Base-by-base conservation (phyloP, 2,329 filamentous ascomycete genomes). In the Aulographum hederae region DNA sequence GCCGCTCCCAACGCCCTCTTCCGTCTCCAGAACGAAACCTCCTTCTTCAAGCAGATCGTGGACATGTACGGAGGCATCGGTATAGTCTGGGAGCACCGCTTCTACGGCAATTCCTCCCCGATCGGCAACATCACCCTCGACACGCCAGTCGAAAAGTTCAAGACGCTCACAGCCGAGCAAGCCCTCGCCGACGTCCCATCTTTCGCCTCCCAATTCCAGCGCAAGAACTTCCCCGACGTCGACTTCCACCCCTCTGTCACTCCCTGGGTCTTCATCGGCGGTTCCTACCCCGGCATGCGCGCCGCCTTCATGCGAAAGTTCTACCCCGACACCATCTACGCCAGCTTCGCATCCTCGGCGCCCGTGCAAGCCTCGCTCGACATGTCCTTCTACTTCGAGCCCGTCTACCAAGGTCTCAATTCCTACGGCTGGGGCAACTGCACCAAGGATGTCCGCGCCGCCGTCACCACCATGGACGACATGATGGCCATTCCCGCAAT, bases 311-410 rank as follows among this genome's bases (percentile, higher is more conserved):
- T 56, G 43, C 48, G 52, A 4, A 40, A 52, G 23, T 43, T 44
- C 35, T 54, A 54, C 32, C 52, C 52, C 1, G 43, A 52, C 4
- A 54, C 50, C 6, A 53, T 56, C 15, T 49, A 44, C 34, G 52
- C 51, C 3, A 37, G 42, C 2, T 56, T 42, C 28, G 50, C 51
- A 8, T 50, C 51, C 3, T 53, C 51, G 3, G 51, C 52, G 1
- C 51, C 51, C 0, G 55, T 63, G 0, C 46, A 69, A 39, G 61
- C 61, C 3, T 48, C 45, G 4, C 40, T 59, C n/a, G 53, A 66
- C 35, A 62, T 65, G 56, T 56, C 53, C n/a, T 45, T 54, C 15
- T 67, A 65, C 41, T 66, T 52, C 32, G 61, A 66, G 15, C 57
- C 62, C 23, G 43, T 67, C 2, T 59, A 59, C 39, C 52, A 50